phyloP scores from a whole-genome alignment of 257 asterid species.

The Leptodermis oblonga region DNA sequence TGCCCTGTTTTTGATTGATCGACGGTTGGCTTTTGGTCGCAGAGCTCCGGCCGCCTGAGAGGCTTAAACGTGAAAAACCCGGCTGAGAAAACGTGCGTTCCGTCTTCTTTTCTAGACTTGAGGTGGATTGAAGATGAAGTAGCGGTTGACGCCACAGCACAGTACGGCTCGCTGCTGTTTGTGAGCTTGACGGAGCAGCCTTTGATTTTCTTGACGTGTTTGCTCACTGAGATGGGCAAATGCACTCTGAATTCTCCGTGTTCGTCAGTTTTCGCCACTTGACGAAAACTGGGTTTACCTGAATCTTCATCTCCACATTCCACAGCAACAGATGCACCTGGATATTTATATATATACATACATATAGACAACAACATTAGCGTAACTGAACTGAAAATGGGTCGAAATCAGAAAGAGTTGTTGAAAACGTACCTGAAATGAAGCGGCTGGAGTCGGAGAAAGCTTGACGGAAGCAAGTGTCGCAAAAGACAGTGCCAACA shows the following conservation, averaged over 20 bases:
- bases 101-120: slow-evolving; percentile 47
- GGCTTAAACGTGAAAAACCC: slow-evolving; percentile 86
- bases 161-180: slow-evolving; percentile 63
- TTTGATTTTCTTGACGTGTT: slow-evolving; percentile 54
- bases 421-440: slow-evolving; percentile 53
- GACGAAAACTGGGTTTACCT: slow-evolving; percentile 31
- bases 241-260: slow-evolving; percentile 67
- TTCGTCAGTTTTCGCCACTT: slow-evolving; percentile 53
- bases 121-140: slow-evolving; percentile 47
- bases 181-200: slow-evolving; percentile 62
- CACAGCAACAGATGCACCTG: slow-evolving; percentile 79
- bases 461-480: slow-evolving; percentile 56
- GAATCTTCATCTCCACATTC: slow-evolving; percentile 46
- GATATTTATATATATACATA: neutral
- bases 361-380: neutral
- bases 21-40: slow-evolving; percentile 49
- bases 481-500: slow-evolving; percentile 74
- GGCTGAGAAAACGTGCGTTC: slow-evolving; percentile 70
- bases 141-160: slow-evolving; percentile 63
- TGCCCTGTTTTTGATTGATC: slow-evolving; percentile 9
- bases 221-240: slow-evolving; percentile 61
- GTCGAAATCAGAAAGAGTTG: too few relatives aligned
- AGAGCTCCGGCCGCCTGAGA: slow-evolving; percentile 51
- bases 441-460: slow-evolving; percentile 44
- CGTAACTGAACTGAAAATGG: neutral